Evolutionary conservation across 169 alveolate species (phyloP), one percentile per base, ranked within the genome.

Genomic region (Plasmodium chabaudi): DNA sequence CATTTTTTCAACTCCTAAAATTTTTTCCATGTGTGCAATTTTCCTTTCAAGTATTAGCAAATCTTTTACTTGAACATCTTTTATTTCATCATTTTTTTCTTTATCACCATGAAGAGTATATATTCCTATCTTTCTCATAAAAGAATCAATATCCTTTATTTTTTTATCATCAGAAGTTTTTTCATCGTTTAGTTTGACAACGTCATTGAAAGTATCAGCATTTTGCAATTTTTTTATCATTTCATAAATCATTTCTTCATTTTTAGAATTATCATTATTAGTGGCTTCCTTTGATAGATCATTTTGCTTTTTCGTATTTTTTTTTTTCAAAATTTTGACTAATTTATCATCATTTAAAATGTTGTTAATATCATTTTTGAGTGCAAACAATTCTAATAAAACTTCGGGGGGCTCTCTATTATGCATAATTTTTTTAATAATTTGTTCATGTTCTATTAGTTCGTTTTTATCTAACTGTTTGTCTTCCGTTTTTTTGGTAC

Each of bases 1-100:
- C 69, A 92, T 88, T 69, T 87, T 75, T 21, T 92, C 93, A 17
- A 92, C 64, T 9, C 94, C 94, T 44, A 92, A 68, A 51, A 53
- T 71, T 13, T 92, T 88, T 69, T 92, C 94, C 17, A 92, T 49
- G 25, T 79, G 65, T 53, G 87, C 64, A 61, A 92, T 69, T 77
- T 92, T 87, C 63, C 92, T 87, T 44, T 92, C 94, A 27, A 92
- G 56, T 27, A 55, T 89, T 51, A 92, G 65, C 3, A 92, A 70
- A 82, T 92, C 84, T 12, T 64, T 61, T 15, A 84, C 70, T 21
- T 92, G 91, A 27, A 92, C 60, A 17, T 56, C 82, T 46, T 49
- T 87, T 46, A 86, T 92, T 19, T 73, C 27, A 49, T 25, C 39
- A 55, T 56, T 65, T n/a, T 70, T 72, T 7, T 79, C 13, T 34